Percentiles rank a stretch among this genome's conserved stretches.
Conservation (phyloP, 352 stramenopile species). For the Globisporangium cystogenes region DNA sequence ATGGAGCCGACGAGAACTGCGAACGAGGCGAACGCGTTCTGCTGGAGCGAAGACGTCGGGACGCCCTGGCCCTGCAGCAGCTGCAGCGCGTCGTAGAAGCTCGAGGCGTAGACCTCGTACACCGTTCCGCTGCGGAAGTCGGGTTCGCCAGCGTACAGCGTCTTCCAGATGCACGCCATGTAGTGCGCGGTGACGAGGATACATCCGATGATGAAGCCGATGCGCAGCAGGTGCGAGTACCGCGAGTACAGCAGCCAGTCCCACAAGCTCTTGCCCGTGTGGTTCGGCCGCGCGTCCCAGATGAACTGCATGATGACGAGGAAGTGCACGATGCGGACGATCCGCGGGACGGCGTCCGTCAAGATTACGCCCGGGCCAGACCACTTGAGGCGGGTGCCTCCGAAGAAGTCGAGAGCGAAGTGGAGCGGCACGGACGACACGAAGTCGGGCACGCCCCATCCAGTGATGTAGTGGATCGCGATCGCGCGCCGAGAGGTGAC, state of each 20-base stretch:
- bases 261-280: background rate
- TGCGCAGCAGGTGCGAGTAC: constrained; percentile 13
- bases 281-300: background rate
- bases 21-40: constrained; percentile 39
- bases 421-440: constrained; percentile 1
- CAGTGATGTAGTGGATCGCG: constrained; percentile 2
- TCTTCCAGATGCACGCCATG: constrained; percentile 10
- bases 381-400: background rate
- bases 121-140: no score
- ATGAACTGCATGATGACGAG: background rate
- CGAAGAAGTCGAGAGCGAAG: background rate
- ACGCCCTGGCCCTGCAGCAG: constrained; percentile 6
- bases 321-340: constrained; percentile 3
- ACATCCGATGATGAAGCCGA: constrained; percentile 2
- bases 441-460: constrained; percentile 7
- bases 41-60: constrained; percentile 5
- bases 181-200: constrained; percentile 7
- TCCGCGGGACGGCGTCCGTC: background rate
- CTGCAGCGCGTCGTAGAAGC: constrained; percentile 8
- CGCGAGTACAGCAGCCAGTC: constrained; percentile 9
- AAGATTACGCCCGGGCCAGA: background rate
- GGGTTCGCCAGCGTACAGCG: no score
- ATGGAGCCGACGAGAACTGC: constrained; percentile 44
- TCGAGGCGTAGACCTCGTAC: background rate
- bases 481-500: constrained; percentile 4